These are phyloP conservation scores for Aspergillus sp. DNA, from an alignment of 2,329 filamentous ascomycete genomes.

Conservation along the genomic window DNA sequence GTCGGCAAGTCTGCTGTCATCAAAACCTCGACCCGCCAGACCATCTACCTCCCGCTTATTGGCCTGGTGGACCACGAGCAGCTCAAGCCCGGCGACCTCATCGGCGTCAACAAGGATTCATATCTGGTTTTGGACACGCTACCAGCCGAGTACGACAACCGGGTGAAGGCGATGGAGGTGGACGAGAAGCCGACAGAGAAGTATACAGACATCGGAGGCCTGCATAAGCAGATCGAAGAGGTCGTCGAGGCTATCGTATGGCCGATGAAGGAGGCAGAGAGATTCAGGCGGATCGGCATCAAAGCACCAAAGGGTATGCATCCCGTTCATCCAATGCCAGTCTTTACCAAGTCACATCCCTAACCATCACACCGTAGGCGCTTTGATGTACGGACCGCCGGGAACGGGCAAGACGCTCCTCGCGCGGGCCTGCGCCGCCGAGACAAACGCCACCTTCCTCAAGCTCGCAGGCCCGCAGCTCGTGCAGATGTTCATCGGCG, in stretches of 20 bases:
- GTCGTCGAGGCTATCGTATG: slow-evolving; percentile 96
- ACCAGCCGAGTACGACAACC: slow-evolving; percentile 94
- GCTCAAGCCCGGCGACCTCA: slow-evolving; percentile 89
- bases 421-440: slow-evolving; percentile 89
- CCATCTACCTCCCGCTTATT: slow-evolving; percentile 95
- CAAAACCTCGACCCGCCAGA: slow-evolving; percentile 97
- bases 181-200: slow-evolving; percentile 99
- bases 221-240: slow-evolving; percentile 99
- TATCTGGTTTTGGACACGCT: slow-evolving; percentile 95
- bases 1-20: slow-evolving; percentile 98
- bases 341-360: background rate
- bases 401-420: slow-evolving; percentile 49
- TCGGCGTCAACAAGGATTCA: slow-evolving; percentile 98
- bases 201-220: slow-evolving; percentile 92
- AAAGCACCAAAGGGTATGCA: slow-evolving; percentile 90
- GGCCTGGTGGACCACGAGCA: slow-evolving; percentile 92
- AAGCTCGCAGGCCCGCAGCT: slow-evolving; percentile 96
- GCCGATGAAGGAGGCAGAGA: slow-evolving; percentile 99
- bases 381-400: slow-evolving; percentile 80
- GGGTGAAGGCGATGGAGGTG: slow-evolving; percentile 99
- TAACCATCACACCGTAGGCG: slow-evolving; percentile 48
- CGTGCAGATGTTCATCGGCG: slow-evolving; percentile 99
- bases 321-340: background rate
- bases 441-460: slow-evolving; percentile 96
- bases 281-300: slow-evolving; percentile 99